Base-by-base conservation (phyloP, 768 basidiomycete genomes). In the Lentinula boryana region DNA sequence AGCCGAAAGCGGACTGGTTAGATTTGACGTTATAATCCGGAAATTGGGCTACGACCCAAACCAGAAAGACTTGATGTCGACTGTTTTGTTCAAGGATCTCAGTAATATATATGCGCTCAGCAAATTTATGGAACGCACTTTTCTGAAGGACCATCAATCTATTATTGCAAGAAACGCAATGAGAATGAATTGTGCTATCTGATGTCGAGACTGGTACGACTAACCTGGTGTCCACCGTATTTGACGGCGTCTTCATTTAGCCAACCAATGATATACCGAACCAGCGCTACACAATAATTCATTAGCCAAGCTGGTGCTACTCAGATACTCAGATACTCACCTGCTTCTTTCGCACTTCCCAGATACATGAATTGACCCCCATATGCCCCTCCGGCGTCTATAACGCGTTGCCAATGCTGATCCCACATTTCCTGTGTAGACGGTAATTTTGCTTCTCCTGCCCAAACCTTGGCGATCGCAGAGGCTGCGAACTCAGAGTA, bases 181-280 rank as follows among this genome's bases (percentile, higher is more conserved):
- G 10, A 31, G 49, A 2, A 46, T 8, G 12, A 12, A 51, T 16
- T 31, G 33, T 8, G n/a, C 9, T 9, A 38, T 4, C 5, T 6
- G 36, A 48, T 9, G 4, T n/a, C 15, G 32, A 32, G 23, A 8
- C 5, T 16, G 5, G 35, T 21, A 38, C 1, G 16, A 23, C 57
- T 15, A 50, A 74, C 71, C 68, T 75, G 75, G 58, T 68, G 66
- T n/a, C 75, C 76, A 2, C 76, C 76, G 60, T 74, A 74, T 55
- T 72, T 72, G 43, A 69, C 68, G 40, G 76, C 76, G 4, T 74
- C 76, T 4, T 68, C 69, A 51, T 78, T 76, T 3, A 78, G 64
- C 77, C 76, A 78, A n/a, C 71, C 75, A 32, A 72, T 63, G 56
- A 75, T 74, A 67, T 70, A 74, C 7, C 73, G 69, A 16, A 74